A percentile compares a stretch with the other conserved stretches of the same genome.
Conservation (phyloP, 2,329 filamentous ascomycete species). For the Microsporum ferrugineum region DNA sequence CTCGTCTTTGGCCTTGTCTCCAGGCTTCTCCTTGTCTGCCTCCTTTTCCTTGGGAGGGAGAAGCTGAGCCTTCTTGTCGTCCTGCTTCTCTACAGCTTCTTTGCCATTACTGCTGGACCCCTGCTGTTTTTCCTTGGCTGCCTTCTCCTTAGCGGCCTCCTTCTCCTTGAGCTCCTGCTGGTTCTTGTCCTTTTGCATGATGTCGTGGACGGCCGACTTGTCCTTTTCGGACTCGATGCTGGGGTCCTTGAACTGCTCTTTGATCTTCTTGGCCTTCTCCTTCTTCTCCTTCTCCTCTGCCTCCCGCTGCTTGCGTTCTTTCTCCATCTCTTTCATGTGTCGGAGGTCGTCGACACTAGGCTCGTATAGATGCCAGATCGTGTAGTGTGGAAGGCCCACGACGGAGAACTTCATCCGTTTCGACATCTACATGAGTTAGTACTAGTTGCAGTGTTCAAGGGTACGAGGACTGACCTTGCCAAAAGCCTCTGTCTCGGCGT, state of each 20-base stretch:
- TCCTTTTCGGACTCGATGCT: constrained; percentile 81
- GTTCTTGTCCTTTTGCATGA: constrained; percentile 45
- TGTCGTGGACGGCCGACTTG: constrained; percentile 63
- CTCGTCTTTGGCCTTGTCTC: neutral
- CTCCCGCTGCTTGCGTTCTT: constrained; percentile 68
- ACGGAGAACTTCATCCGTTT: constrained; percentile 93
- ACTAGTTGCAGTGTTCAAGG: constrained; percentile 1
- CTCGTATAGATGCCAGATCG: constrained; percentile 98
- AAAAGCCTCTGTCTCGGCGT: constrained; percentile 96
- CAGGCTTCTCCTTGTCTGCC: neutral
- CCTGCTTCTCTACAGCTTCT: neutral
- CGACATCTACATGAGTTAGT: constrained; percentile 62
- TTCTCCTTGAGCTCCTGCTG: constrained; percentile 22
- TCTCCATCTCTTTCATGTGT: constrained; percentile 98
- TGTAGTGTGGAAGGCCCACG: constrained; percentile 91
- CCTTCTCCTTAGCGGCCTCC: constrained; percentile 4
- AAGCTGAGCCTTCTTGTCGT: neutral
- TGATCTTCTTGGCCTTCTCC: constrained; percentile 64
- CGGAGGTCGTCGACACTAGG: constrained; percentile 95
- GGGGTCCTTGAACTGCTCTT: constrained; percentile 66
- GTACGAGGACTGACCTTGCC: constrained; percentile 60
- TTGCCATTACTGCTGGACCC: neutral
- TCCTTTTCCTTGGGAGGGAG: neutral
- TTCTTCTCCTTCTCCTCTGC: constrained; percentile 64
- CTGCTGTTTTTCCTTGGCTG: constrained; percentile 1